Evolutionary conservation across 495 filamentous ascomycete genomes (phyloP), one percentile per base, ranked within the genome.

Genomic region (Glarea lozoyensis): DNA sequence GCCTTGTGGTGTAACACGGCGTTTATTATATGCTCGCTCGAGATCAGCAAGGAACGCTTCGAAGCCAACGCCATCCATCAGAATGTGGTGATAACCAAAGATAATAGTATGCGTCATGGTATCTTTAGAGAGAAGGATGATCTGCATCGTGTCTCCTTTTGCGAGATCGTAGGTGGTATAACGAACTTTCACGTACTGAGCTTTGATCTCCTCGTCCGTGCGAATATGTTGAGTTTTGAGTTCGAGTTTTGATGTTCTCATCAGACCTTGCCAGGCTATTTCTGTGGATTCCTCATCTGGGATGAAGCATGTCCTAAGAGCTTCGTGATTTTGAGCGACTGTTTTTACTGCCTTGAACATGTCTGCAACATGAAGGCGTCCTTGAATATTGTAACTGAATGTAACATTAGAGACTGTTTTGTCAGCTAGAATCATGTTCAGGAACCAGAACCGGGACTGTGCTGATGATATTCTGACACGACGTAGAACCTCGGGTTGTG

Each of bases 361-460:
- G 7, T 29, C n/a, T 29, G 7, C 25, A 7, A 29, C 25, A n/a
- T 29, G 7, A 7, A 29, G 25, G 7, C 7, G n/a, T 7, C 25
- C 25, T 7, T 29, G 7, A 7, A 29, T 7, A n/a, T n/a, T 29
- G n/a, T 7, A 7, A n/a, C 7, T 7, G 7, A 29, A n/a, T 7
- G 25, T 29, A n/a, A 29, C n/a, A 29, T 36, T 17, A 21, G 30
- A 10, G 53, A 49, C 6, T 16, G 10, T 36, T 36, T 6, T 16
- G 16, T 36, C 33, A 12, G 61, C 43, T 2, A 68, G 30, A 1
- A 59, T 43, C 2, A 46, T 49, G 0, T 36, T 33, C 6, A 67
- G 32, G 43, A 74, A 73, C 68, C 68, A 74, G 43, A 76, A 63
- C 1, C 69, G 55, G 0, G 63, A 64, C 44, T 73, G 68, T 1